Percentiles rank a stretch among this genome's conserved stretches.
These are phyloP conservation scores for Yamadazyma buinensis DNA, from an alignment of 1,139 yeast species.

Conservation along the genomic window DNA sequence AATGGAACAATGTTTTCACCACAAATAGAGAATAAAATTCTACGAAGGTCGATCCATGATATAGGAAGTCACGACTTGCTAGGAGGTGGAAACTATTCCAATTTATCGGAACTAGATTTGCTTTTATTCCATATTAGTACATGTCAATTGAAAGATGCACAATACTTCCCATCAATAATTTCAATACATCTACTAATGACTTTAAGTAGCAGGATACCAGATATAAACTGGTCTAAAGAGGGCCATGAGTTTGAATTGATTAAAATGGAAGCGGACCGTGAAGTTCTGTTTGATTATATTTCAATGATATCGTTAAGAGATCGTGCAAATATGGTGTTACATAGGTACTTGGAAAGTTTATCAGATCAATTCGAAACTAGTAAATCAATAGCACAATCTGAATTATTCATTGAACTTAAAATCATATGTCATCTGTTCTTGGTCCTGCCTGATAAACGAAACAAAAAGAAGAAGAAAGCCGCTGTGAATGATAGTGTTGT, in stretches of 20 bases:
- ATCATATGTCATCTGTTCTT: not conserved
- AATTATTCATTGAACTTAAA: not conserved
- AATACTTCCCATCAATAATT: slow-evolving; percentile 14
- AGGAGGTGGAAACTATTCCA: slow-evolving; percentile 20
- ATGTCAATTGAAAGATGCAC: slow-evolving; percentile 11
- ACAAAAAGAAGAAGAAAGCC: not conserved
- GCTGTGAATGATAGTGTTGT: not conserved
- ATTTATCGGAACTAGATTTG: slow-evolving; percentile 27
- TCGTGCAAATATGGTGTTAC: slow-evolving; percentile 14
- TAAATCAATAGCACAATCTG: slow-evolving; percentile 1
- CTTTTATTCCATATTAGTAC: slow-evolving; percentile 25
- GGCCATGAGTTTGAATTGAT: slow-evolving; percentile 1
- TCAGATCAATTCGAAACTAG: too few relatives aligned
- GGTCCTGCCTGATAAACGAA: too few relatives aligned
- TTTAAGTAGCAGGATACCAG: slow-evolving; percentile 24
- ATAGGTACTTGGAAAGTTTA: not conserved
- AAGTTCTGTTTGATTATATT: slow-evolving; percentile 12
- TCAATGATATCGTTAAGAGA: slow-evolving; percentile 20
- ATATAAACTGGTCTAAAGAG: slow-evolving; percentile 22
- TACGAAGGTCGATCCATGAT: slow-evolving; percentile 7
- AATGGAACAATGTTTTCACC: not conserved
- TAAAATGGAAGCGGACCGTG: slow-evolving; percentile 4
- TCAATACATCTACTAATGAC: slow-evolving; percentile 30
- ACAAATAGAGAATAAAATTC: slow-evolving; percentile 6
- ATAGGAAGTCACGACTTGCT: slow-evolving; percentile 7